Evolutionary conservation across 23 red algal genomes (phyloP), one percentile per base, ranked within the genome.

Genomic region (Porphyridium purpureum): DNA sequence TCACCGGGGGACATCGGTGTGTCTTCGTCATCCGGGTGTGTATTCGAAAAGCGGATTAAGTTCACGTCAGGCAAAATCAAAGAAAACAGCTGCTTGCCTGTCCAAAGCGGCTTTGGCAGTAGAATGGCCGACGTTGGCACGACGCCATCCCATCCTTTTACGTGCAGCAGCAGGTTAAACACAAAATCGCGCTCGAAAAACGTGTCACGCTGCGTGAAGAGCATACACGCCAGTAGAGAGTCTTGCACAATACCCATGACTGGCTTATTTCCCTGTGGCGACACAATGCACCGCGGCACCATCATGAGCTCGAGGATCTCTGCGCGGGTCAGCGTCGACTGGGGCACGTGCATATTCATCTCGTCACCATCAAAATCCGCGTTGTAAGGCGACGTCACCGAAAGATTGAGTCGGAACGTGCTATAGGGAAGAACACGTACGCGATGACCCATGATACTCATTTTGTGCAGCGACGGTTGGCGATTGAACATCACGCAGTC

Each of bases 161-260:
- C 68, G 36, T 98, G 90, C 66, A 98, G 62, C 34, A 98, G 69
- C 33, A 98, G 68, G 56, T 86, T 98, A 61, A 98, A 79, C 24
- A 81, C 59, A 20, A 83, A 48, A 66, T 98, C 90, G 0, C 73
- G 63, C 23, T 75, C 72, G 0, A 98, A 36, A 59, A 98, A 98
- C 21, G 63, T 70, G 51, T 98, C 90, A 34, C 90, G 32, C 27
- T 84, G 61, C 14, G 90, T 98, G 60, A 98, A 98, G 38, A 98
- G 80, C 75, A 81, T 81, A 49, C 90, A 86, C 22, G 79, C 90
- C 24, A 98, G 61, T 28, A 98, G 50, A 1, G 90, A 79, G 62
- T 98, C 90, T 59, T 98, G 90, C n/a, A 98, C 80, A 50, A 98
- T 81, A 25, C 90, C 90, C 90, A 98, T 98, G 11, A 98, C 90